Evolutionary conservation across 2,329 filamentous ascomycete genomes (phyloP).

Genomic region (Penicillium fuscoglaucum): DNA sequence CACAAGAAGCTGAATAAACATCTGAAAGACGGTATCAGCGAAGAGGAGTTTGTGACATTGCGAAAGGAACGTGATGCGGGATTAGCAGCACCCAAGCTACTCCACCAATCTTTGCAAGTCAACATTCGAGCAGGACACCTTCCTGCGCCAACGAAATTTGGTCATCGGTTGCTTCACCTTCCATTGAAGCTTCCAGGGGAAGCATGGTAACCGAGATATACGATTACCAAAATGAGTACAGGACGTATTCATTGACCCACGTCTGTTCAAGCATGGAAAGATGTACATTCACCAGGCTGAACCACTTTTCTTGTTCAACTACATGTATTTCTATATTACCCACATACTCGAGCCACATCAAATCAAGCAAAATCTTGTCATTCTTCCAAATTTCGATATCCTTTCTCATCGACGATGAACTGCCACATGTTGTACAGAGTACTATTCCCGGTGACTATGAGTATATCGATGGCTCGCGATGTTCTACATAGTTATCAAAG

Average conservation of each 20-base stretch:
- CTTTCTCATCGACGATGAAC: not conserved
- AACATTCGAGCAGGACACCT: conserved; percentile 54
- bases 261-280: not conserved
- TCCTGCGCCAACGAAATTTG: conserved; percentile 34
- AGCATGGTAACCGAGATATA: conserved; percentile 21
- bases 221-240: not conserved
- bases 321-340: not conserved
- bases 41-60: conserved; percentile 49
- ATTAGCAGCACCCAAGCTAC: conserved; percentile 48
- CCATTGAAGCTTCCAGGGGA: conserved; percentile 30
- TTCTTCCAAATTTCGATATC: not conserved
- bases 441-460: too few relatives aligned
- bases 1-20: conserved; percentile 54
- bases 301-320: not conserved
- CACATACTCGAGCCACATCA: not conserved
- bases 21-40: conserved; percentile 43
- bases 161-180: conserved; percentile 32
- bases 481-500: not conserved
- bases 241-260: not conserved
- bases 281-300: not conserved
- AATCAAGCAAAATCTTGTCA: not conserved
- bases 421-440: not conserved
- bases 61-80: conserved; percentile 47
- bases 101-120: conserved; percentile 55
- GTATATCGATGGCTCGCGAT: too few relatives aligned